phyloP scores from a whole-genome alignment of 305 asterid genomes.

The Coffea humblotiana region DNA sequence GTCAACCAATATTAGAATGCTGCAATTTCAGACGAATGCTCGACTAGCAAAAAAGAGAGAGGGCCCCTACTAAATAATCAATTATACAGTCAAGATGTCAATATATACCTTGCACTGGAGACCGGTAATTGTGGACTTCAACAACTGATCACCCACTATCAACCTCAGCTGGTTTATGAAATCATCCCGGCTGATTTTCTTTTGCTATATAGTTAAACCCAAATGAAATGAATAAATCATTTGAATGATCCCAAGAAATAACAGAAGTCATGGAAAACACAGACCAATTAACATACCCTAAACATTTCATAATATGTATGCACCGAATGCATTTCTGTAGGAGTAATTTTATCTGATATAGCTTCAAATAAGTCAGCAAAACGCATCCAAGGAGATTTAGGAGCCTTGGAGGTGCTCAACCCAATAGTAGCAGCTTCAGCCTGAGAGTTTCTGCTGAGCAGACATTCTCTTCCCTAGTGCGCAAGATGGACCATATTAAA shows the following conservation, averaged over 20 bases:
- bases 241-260: neutral
- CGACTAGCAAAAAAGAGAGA: neutral
- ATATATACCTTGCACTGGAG: constrained; percentile 30
- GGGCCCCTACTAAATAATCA: neutral
- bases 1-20: neutral
- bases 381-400: constrained; percentile 49
- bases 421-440: constrained; percentile 23
- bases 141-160: constrained; percentile 30
- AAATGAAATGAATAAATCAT: constrained; percentile 6
- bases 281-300: constrained; percentile 30
- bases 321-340: constrained; percentile 30
- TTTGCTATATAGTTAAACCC: constrained; percentile 18
- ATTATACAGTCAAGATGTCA: neutral
- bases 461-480: constrained; percentile 22
- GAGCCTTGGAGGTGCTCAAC: constrained; percentile 23
- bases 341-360: constrained; percentile 33
- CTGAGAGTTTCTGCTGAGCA: constrained; percentile 7
- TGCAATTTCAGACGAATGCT: neutral
- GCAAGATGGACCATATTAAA: neutral
- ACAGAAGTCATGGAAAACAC: neutral
- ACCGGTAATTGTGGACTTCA: constrained; percentile 27
- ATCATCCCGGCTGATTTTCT: constrained; percentile 32
- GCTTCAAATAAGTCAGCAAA: constrained; percentile 40
- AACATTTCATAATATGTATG: constrained; percentile 33
- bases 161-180: constrained; percentile 32